These are phyloP conservation scores for Colletotrichum camelliae DNA, from an alignment of 2,329 filamentous ascomycete genomes.

Conservation along the genomic window DNA sequence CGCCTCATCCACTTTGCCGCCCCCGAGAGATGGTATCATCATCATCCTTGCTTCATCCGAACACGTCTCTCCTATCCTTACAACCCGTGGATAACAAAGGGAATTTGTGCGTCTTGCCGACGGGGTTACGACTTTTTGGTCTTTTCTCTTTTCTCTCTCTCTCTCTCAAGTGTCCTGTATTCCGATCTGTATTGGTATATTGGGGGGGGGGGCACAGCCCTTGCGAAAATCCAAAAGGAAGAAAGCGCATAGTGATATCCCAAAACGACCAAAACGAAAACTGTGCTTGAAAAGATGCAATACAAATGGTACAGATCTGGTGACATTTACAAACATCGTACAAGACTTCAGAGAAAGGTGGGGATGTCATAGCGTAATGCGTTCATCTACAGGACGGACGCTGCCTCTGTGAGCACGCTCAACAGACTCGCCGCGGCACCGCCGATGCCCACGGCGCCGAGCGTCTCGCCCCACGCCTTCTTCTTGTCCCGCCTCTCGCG, in stretches of 20 bases:
- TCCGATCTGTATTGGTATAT: neutral
- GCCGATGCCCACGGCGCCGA: conserved; percentile 64
- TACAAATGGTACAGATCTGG: neutral
- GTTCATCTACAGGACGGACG: conserved; percentile 33
- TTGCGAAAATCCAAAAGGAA: neutral
- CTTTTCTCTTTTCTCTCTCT: neutral
- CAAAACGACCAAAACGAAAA: neutral
- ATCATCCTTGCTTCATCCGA: neutral
- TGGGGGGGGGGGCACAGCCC: conserved; percentile 14
- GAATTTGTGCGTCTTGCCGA: neutral
- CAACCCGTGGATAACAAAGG: neutral
- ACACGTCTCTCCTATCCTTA: neutral
- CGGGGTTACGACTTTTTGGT: neutral
- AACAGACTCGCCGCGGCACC: conserved; percentile 65
- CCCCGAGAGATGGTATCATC: neutral
- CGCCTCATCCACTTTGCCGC: neutral
- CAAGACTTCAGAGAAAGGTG: neutral
- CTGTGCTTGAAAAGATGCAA: neutral
- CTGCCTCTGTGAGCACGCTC: conserved; percentile 63
- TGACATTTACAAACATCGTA: neutral
- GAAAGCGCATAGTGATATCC: neutral
- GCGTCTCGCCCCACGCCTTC: conserved; percentile 57
- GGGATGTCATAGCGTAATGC: neutral
- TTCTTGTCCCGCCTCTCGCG: conserved; percentile 41
- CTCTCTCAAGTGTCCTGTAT: neutral